These are phyloP conservation scores for Fusarium oxysporum DNA, from an alignment of 2,329 filamentous ascomycete genomes.

Conservation along the genomic window DNA sequence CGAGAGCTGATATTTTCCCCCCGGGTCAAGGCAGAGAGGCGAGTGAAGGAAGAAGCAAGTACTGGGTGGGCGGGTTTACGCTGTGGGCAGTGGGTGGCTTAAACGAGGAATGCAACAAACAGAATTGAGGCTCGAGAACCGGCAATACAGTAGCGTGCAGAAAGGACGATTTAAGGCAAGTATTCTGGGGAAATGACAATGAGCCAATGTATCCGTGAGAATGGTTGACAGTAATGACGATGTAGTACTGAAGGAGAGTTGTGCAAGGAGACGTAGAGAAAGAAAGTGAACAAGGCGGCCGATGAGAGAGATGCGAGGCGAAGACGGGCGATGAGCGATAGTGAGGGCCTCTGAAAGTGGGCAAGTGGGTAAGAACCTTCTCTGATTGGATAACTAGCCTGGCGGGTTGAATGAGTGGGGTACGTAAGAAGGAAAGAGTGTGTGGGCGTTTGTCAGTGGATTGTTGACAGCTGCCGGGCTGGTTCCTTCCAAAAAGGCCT, in stretches of 20 bases:
- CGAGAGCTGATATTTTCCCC: conserved; percentile 54
- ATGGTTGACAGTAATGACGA: conserved; percentile 35
- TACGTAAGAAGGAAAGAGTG: conserved; percentile 38
- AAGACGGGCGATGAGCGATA: conserved; percentile 42
- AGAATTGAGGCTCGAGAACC: conserved; percentile 41
- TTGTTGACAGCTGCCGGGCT: conserved; percentile 45
- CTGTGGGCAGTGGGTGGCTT: conserved; percentile 42
- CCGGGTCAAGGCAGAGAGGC: conserved; percentile 37
- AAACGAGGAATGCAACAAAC: conserved; percentile 31
- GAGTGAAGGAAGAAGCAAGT: conserved; percentile 35
- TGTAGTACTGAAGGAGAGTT: conserved; percentile 32
- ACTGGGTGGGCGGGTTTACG: conserved; percentile 34
- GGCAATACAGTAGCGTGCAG: conserved; percentile 20
- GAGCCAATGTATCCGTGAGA: conserved; percentile 29
- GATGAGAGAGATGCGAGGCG: conserved; percentile 43
- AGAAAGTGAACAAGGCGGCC: conserved; percentile 39
- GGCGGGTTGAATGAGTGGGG: conserved; percentile 32
- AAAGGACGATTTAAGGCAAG: conserved; percentile 25
- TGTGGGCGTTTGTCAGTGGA: conserved; percentile 41
- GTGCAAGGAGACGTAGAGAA: conserved; percentile 33
- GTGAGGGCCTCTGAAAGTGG: conserved; percentile 40
- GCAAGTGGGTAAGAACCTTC: conserved; percentile 19
- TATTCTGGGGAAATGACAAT: conserved; percentile 11
- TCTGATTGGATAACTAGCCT: conserved; percentile 10
- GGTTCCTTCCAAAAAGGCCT: conserved; percentile 41